These are phyloP conservation scores for Neurospora africana DNA, from an alignment of 495 filamentous ascomycete species.

Conservation along the genomic window DNA sequence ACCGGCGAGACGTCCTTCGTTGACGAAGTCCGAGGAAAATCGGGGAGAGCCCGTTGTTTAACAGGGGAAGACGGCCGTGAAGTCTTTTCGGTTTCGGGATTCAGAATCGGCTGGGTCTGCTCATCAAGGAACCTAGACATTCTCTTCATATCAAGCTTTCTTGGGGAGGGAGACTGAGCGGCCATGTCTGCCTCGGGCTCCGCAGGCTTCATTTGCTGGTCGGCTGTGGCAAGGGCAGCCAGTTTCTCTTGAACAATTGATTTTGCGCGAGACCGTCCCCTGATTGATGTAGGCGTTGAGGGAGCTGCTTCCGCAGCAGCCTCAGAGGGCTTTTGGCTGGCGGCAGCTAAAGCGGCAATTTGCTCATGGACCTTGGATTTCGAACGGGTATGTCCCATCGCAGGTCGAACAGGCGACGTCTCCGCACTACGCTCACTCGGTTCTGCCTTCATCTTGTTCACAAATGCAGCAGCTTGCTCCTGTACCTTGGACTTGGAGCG, in stretches of 20 bases:
- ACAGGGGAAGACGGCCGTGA: slow-evolving; percentile 17
- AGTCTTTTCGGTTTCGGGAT: slow-evolving; percentile 17
- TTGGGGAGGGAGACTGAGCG: slow-evolving; percentile 37
- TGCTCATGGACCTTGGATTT: slow-evolving; percentile 35
- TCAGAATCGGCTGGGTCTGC: slow-evolving; percentile 12
- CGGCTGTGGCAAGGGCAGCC: not conserved
- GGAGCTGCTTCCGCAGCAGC: slow-evolving; percentile 14
- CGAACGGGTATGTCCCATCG: slow-evolving; percentile 12
- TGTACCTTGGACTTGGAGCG: not conserved
- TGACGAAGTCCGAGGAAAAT: slow-evolving; percentile 2
- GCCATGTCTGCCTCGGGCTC: slow-evolving; percentile 16
- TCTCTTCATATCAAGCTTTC: slow-evolving; percentile 43
- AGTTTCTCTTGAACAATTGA: slow-evolving; percentile 3
- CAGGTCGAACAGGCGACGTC: not conserved
- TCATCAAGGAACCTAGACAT: slow-evolving; percentile 42
- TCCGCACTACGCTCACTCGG: not conserved
- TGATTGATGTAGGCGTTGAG: not conserved
- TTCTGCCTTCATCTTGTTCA: not conserved
- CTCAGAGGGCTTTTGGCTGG: slow-evolving; percentile 25
- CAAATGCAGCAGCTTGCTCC: not conserved
- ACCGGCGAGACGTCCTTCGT: slow-evolving; percentile 6
- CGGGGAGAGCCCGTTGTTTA: slow-evolving; percentile 9
- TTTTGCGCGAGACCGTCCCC: not conserved
- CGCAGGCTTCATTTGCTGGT: not conserved
- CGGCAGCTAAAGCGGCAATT: slow-evolving; percentile 29